phyloP scores from a whole-genome alignment of 495 filamentous ascomycete species.

The Xylaria scruposa region DNA sequence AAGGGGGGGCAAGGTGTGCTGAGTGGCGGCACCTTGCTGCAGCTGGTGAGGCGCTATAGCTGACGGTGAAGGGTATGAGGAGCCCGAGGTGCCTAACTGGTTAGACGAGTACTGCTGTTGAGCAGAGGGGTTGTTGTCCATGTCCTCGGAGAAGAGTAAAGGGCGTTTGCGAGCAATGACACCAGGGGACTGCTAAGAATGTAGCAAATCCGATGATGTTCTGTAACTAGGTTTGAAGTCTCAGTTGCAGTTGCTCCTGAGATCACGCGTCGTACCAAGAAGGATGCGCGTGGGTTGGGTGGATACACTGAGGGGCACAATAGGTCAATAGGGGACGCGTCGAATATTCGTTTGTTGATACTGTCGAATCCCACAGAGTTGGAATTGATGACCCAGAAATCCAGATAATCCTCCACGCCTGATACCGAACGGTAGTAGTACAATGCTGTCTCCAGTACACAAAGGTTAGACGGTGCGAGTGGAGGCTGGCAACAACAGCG shows the following conservation, averaged over 20 bases:
- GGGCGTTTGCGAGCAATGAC: conserved; percentile 34
- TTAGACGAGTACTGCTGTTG: conserved; percentile 43
- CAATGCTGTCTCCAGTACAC: conserved; percentile 40
- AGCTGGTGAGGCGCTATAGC: conserved; percentile 65
- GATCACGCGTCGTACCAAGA: conserved; percentile 24
- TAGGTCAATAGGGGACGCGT: conserved; percentile 24
- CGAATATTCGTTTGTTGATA: conserved; percentile 11
- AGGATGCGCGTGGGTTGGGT: conserved; percentile 30
- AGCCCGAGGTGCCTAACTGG: conserved; percentile 42
- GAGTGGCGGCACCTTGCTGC: conserved; percentile 60
- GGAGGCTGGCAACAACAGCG: conserved; percentile 35
- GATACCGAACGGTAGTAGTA: conserved; percentile 38
- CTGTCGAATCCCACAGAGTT: conserved; percentile 28
- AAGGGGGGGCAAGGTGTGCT: conserved; percentile 75
- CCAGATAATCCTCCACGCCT: conserved; percentile 43
- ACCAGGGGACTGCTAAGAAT: conserved; percentile 35
- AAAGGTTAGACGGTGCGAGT: conserved; percentile 17
- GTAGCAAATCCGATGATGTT: conserved; percentile 37
- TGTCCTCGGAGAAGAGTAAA: conserved; percentile 34
- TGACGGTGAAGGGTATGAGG: conserved; percentile 55
- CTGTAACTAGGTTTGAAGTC: neutral
- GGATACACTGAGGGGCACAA: conserved; percentile 32
- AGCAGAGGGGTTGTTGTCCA: conserved; percentile 43
- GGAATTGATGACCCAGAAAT: conserved; percentile 29
- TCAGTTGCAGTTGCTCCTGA: conserved; percentile 4